A percentile compares a stretch with the other conserved stretches of the same genome.
These are phyloP conservation scores for Exidia glandulosa DNA, from an alignment of 768 basidiomycete genomes.

Conservation along the genomic window DNA sequence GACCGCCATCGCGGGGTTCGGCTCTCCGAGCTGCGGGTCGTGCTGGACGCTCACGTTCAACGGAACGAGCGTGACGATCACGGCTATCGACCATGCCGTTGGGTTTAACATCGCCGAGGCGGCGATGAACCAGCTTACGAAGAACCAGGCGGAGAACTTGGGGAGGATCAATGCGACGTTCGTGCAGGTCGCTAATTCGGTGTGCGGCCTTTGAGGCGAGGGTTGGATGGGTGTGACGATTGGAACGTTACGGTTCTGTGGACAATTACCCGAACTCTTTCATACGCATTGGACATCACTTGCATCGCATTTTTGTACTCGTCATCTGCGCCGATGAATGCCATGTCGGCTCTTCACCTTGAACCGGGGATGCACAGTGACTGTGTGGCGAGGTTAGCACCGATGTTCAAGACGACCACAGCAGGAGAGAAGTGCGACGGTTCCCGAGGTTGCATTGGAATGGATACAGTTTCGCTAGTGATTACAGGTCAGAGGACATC, in stretches of 20 bases:
- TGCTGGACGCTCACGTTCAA: constrained; percentile 51
- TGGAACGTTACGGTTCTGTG: not conserved
- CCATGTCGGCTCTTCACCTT: no score
- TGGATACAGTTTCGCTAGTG: not conserved
- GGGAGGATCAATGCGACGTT: constrained; percentile 39
- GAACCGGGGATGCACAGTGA: no score
- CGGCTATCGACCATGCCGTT: constrained; percentile 39
- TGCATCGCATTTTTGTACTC: no score
- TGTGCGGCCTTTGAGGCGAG: constrained; percentile 35
- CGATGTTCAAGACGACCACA: no score
- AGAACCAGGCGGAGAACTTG: constrained; percentile 31
- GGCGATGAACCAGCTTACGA: constrained; percentile 47
- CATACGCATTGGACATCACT: not conserved
- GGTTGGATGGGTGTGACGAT: not conserved
- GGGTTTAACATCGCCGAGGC: constrained; percentile 39
- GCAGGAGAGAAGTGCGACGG: no score
- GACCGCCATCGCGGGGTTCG: constrained; percentile 37
- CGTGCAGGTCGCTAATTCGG: constrained; percentile 30
- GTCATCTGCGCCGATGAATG: no score
- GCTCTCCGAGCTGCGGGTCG: constrained; percentile 43
- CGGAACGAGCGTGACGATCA: constrained; percentile 27
- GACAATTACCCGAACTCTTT: not conserved
- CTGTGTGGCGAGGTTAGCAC: no score
- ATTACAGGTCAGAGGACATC: not conserved
- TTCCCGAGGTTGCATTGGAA: no score